Conservation (phyloP, 352 stramenopile species). For the Globisporangium camurandrum region DNA sequence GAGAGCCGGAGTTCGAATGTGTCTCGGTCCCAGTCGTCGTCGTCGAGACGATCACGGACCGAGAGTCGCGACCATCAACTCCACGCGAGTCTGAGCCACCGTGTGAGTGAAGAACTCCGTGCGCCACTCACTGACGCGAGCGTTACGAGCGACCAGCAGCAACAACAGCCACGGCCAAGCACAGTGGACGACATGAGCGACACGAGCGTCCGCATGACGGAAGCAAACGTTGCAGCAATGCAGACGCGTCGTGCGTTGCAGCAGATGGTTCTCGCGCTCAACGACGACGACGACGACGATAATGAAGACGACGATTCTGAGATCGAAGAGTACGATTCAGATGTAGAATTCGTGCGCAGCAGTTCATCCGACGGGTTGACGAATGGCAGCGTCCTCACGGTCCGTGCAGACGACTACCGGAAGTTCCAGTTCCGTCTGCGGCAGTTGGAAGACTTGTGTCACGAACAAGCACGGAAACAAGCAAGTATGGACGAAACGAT, state of each 20-base stretch:
- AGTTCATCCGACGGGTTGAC: conserved; percentile 7
- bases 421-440: conserved; percentile 80
- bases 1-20: conserved; percentile 4
- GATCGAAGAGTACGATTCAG: no score
- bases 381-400: conserved; percentile 26
- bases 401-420: conserved; percentile 68
- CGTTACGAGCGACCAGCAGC: not conserved
- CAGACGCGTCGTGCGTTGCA: conserved; percentile 78
- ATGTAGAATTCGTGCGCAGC: conserved; percentile 14
- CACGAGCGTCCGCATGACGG: conserved; percentile 29
- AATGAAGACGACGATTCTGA: conserved; percentile 58
- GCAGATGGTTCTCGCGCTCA: conserved; percentile 78
- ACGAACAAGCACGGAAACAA: conserved; percentile 66
- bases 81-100: not conserved
- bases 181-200: conserved; percentile 8
- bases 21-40: no score
- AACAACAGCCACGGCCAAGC: no score
- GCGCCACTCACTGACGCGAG: conserved; percentile 12
- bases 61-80: conserved; percentile 4
- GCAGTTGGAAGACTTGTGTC: conserved; percentile 65
- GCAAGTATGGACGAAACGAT: conserved; percentile 71
- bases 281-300: conserved; percentile 64
- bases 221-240: conserved; percentile 56
- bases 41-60: no score
- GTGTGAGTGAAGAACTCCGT: conserved; percentile 1